These are phyloP conservation scores for Lenzites betulinus DNA, from an alignment of 768 basidiomycete genomes.

Conservation along the genomic window DNA sequence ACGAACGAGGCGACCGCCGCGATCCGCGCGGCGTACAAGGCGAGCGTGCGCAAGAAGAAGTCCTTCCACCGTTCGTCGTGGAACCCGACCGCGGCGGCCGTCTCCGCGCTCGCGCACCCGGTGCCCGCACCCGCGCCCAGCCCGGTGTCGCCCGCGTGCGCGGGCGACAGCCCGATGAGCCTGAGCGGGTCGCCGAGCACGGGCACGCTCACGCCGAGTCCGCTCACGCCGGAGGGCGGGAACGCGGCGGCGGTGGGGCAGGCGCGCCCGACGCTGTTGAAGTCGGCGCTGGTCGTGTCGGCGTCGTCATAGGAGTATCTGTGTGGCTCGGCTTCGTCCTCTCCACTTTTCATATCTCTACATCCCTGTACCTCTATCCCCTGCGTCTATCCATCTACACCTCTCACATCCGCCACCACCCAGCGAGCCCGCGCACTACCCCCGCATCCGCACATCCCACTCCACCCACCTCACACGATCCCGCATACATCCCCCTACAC, in stretches of 20 bases:
- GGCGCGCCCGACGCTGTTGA: conserved; percentile 6
- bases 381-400: background rate
- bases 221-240: conserved; percentile 15
- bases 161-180: conserved; percentile 15
- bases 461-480: too few species aligned
- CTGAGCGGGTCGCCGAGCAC: conserved; percentile 14
- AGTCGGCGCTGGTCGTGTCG: conserved; percentile 13
- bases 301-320: conserved; percentile 12
- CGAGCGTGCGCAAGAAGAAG: conserved; percentile 48
- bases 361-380: background rate
- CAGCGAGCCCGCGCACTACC: background rate
- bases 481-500: too few species aligned
- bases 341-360: too few species aligned
- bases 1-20: conserved; percentile 39
- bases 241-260: background rate
- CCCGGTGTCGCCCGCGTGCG: conserved; percentile 1
- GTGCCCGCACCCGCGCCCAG: background rate
- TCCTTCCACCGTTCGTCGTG: conserved; percentile 55
- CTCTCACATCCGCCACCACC: too few species aligned
- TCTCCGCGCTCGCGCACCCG: conserved; percentile 3
- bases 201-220: conserved; percentile 16
- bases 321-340: too few species aligned
- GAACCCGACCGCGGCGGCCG: conserved; percentile 33
- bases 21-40: conserved; percentile 54
- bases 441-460: background rate